Evolutionary conservation across 2,329 filamentous ascomycete species (phyloP).

Genomic region (Camillea tinctor): DNA sequence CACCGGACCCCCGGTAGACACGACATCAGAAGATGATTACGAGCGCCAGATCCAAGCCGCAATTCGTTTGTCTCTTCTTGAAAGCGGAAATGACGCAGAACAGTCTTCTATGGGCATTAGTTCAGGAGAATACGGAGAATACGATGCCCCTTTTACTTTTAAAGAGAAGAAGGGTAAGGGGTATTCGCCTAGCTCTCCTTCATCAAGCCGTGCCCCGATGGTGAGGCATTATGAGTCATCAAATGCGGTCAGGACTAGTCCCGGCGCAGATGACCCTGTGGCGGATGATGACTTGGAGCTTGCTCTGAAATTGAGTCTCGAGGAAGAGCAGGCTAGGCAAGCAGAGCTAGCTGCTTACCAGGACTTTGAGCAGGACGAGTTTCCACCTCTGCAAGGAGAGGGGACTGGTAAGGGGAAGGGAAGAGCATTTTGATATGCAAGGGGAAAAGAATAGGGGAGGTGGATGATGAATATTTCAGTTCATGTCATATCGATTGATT

Average conservation of each 20-base stretch:
- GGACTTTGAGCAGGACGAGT: slow-evolving; percentile 25
- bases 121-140: slow-evolving; percentile 49
- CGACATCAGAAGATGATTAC: slow-evolving; percentile 51
- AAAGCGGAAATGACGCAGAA: slow-evolving; percentile 49
- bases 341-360: slow-evolving; percentile 10
- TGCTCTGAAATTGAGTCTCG: slow-evolving; percentile 59
- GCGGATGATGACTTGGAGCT: slow-evolving; percentile 59
- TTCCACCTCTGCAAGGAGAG: slow-evolving; percentile 25
- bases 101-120: slow-evolving; percentile 46
- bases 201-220: slow-evolving; percentile 37
- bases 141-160: slow-evolving; percentile 51
- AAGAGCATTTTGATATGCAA: slow-evolving; percentile 9
- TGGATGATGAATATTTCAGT: slow-evolving; percentile 5
- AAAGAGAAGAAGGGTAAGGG: slow-evolving; percentile 45
- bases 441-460: not conserved
- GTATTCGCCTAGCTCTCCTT: slow-evolving; percentile 35
- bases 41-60: slow-evolving; percentile 63
- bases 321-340: slow-evolving; percentile 48
- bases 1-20: slow-evolving; percentile 23
- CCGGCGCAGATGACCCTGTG: not conserved
- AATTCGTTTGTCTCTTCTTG: slow-evolving; percentile 59
- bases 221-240: slow-evolving; percentile 26
- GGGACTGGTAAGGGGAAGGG: slow-evolving; percentile 26
- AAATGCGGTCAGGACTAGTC: slow-evolving; percentile 18
- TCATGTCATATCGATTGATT: slow-evolving; percentile 2